Base-by-base conservation (phyloP, 2,329 filamentous ascomycete genomes). In the Talaromyces sp. region DNA sequence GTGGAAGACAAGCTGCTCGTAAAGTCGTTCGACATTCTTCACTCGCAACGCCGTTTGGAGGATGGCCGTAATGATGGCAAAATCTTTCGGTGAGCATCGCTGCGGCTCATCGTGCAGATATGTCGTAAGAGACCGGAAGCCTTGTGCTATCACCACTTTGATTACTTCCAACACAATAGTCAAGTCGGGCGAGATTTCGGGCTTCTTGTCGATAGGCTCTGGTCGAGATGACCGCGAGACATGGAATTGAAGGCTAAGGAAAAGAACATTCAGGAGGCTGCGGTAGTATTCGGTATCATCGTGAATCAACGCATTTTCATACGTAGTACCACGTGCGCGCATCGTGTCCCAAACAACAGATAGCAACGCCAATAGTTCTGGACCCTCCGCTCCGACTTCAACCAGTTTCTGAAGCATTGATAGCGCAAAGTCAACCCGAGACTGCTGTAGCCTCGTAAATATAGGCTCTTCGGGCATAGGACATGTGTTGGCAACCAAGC, bases 61-160 rank as follows among this genome's bases (percentile, higher is more conserved):
- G 51, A 98, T 89, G 3, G 91, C 93, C 11, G 91, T 96, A 51
- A 99, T 77, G 49, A 98, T 86, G 3, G 88, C 89, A 65, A 99
- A 86, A 71, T 99, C 95, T 60, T 89, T 89, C 0, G 92, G 90
- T 1, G 82, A 82, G 56, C 87, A 84, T 19, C 84, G 81, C 27
- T 77, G 71, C 4, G 88, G 83, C 31, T 88, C 81, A 35, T 95
- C 89, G 70, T 99, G 95, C 14, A 98, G 84, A 58, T 92, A 85
- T 14, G 86, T 86, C 35, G 92, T 91, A 24, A 97, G 81, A 24
- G 89, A 86, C 46, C 89, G 87, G 79, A 99, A 93, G 1, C 91
- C 93, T 66, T 86, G 86, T 0, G 88, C 89, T 29, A 98, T 89
- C 11, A 95, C 85, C 29, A 86, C 83, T 66, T 91, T 88, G 10